Conservation (phyloP, 73 alveolate genomes). For the Tetrahymena borealis region DNA sequence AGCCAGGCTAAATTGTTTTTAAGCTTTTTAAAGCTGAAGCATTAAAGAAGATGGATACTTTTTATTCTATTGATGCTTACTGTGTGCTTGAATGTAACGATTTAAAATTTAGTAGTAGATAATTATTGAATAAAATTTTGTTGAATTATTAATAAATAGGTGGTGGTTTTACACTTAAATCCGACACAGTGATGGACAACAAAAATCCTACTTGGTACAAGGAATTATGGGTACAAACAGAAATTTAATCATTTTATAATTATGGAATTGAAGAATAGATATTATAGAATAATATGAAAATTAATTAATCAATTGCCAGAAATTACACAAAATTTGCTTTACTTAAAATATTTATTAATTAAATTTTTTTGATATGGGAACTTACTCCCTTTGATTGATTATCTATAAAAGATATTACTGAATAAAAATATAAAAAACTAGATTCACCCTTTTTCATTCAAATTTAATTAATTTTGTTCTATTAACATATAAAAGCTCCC, state of each 20-base stretch:
- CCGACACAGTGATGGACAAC: background rate
- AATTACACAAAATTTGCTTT: no score
- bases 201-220: background rate
- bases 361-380: no score
- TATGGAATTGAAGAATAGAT: no score
- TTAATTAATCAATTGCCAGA: no score
- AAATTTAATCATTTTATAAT: background rate
- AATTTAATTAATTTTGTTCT: background rate
- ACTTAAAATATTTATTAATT: no score
- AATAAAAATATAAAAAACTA: no score
- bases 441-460: no score
- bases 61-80: background rate
- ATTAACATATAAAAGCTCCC: slow-evolving; percentile 1
- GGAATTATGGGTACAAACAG: background rate
- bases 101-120: background rate
- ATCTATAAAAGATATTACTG: no score
- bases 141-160: background rate
- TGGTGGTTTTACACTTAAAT: background rate
- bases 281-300: no score
- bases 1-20: background rate
- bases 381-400: no score
- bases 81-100: background rate
- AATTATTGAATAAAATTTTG: background rate
- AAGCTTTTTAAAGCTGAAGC: background rate
- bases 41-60: background rate